phyloP scores from a whole-genome alignment of 2,329 filamentous ascomycete genomes.

The Lecanicillium sp. region DNA sequence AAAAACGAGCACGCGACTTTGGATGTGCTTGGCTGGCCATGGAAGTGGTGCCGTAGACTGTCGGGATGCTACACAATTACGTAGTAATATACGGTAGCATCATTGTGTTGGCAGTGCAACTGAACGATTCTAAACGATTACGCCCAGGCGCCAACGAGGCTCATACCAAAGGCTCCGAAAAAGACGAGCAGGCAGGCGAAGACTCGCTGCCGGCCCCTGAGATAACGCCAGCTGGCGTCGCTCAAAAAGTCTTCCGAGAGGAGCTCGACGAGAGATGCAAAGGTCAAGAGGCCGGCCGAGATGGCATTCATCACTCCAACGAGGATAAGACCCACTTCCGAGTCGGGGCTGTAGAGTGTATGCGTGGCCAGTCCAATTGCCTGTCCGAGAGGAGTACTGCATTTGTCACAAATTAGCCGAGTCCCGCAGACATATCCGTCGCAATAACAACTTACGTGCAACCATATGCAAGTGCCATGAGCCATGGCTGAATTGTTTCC shows the following conservation, averaged over 20 bases:
- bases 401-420: slow-evolving; percentile 8
- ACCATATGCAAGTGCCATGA: slow-evolving; percentile 50
- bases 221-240: slow-evolving; percentile 51
- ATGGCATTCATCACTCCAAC: slow-evolving; percentile 70
- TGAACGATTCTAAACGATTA: slow-evolving; percentile 19
- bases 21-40: too few species aligned
- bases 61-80: background rate
- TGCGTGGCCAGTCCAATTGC: slow-evolving; percentile 64
- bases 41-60: too few species aligned
- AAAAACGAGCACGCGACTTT: slow-evolving; percentile 2
- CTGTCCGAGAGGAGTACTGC: slow-evolving; percentile 58
- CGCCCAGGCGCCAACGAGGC: slow-evolving; percentile 55
- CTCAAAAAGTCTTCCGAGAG: slow-evolving; percentile 64
- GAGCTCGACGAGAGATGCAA: slow-evolving; percentile 63
- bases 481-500: slow-evolving; percentile 40
- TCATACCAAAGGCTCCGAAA: slow-evolving; percentile 53
- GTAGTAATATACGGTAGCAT: background rate
- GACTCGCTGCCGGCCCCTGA: slow-evolving; percentile 44
- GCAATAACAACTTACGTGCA: slow-evolving; percentile 30
- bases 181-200: slow-evolving; percentile 50
- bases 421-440: background rate
- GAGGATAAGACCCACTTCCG: slow-evolving; percentile 57
- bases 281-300: slow-evolving; percentile 61
- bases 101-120: background rate
- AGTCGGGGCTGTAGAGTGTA: slow-evolving; percentile 59